Evolutionary conservation across 306 rosid species (phyloP), one percentile per base, ranked within the genome.

Genomic region (Comarum palustre): DNA sequence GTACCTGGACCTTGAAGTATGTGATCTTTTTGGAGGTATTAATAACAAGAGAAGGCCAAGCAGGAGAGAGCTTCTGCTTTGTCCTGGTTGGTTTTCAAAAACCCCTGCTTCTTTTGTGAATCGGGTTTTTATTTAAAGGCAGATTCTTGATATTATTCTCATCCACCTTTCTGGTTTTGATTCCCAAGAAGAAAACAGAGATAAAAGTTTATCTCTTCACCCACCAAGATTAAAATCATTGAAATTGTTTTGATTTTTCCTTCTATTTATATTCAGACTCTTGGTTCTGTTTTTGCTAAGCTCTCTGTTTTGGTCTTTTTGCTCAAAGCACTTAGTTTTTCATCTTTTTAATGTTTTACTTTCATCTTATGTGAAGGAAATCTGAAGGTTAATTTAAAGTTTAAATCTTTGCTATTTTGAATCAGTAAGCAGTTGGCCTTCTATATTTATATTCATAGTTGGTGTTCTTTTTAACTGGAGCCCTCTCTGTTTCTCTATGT

Each of bases 71-170:
- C 82, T 73, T 83, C 82, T 74, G 50, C 77, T 77, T 63, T 73
- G 63, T 82, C 79, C 77, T 73, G 29, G 78, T 79, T 84, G 67
- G 85, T 73, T 57, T 80, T 73, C 78, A 22, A 45, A 79, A 68
- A 82, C 57, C 72, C 62, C 50, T 29, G 45, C 42, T 71, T 69
- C 72, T 74, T 68, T 87, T 58, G 66, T 83, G 81, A 80, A 84
- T 42, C 66, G 77, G 29, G 46, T 63, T 34, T 60, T 32, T 29
- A 14, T 4, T 36, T 19, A 27, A 63, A 90, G 92, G 87, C 80
- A 88, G 88, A 84, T 92, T 88, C 95, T 87, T 87, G 85, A 79
- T 84, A 81, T 85, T 86, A 81, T 90, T 86, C 86, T 82, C 85
- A 61, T 70, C 19, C 74, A 77, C 79, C 88, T 87, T 79, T 83